Base-by-base conservation (phyloP, 139 green algal genomes). In the Chlorella sp. region DNA sequence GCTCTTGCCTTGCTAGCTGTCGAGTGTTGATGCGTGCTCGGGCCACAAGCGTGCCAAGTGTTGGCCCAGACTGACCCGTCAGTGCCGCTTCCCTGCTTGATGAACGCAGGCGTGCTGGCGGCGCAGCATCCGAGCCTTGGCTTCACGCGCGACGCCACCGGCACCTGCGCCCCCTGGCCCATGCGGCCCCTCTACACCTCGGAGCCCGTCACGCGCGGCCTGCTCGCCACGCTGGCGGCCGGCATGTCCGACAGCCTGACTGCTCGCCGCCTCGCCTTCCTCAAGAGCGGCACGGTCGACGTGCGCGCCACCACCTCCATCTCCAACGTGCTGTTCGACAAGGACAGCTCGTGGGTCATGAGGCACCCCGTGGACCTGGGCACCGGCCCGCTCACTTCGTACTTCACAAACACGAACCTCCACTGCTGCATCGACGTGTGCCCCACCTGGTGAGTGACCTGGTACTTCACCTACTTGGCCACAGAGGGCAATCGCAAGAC, bases 391-490 rank as follows among this genome's bases (percentile, higher is more conserved):
- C 27, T 67, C n/a, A 30, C 61, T 35, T 67, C 61, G n/a, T 67
- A 34, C 61, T 67, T 67, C 61, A 30, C 34, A 20, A 27, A 67
- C 23, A 27, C n/a, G 29, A 67, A 27, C 3, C n/a, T 67, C n/a
- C 34, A 67, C 61, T 67, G 61, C 61, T 67, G 61, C 61, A 30
- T 24, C 6, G 22, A 67, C 27, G 29, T 67, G 23, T 67, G 61
- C 61, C 61, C 61, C n/a, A 34, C 61, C 3, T 67, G 61, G 61
- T 55, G 10, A 55, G 42, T 55, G 42, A n/a, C n/a, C n/a, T n/a
- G n/a, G n/a, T n/a, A n/a, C n/a, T n/a, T n/a, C n/a, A n/a, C n/a
- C n/a, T n/a, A n/a, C n/a, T n/a, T n/a, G n/a, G n/a, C n/a, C n/a
- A n/a, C n/a, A n/a, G n/a, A n/a, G n/a, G n/a, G n/a, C n/a, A n/a